Evolutionary conservation across 129 eudicot species (phyloP).

Genomic region (Flaveria robusta): DNA sequence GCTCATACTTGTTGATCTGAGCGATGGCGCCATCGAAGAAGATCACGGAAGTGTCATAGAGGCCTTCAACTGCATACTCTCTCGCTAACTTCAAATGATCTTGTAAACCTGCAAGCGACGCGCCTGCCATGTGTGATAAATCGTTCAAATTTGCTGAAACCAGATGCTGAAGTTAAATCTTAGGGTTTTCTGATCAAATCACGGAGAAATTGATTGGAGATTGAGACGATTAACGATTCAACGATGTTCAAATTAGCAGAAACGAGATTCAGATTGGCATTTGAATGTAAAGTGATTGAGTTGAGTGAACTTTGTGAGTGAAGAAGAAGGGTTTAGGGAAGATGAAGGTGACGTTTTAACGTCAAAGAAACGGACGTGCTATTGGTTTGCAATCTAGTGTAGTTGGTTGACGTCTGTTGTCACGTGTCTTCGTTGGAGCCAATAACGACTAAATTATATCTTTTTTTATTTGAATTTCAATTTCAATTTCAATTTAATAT

Average conservation of each 20-base stretch:
- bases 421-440: constrained; percentile 22
- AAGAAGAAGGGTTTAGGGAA: constrained; percentile 16
- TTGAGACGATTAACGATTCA: background rate
- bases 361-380: constrained; percentile 24
- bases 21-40: constrained; percentile 98
- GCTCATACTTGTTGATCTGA: constrained; percentile 85
- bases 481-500: no score
- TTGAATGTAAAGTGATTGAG: constrained; percentile 6
- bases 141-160: background rate
- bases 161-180: background rate
- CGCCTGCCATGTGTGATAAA: constrained; percentile 37
- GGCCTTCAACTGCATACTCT: constrained; percentile 94
- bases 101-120: constrained; percentile 77
- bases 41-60: constrained; percentile 91
- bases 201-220: background rate
- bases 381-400: constrained; percentile 1
- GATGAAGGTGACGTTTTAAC: constrained; percentile 53
- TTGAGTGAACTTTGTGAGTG: constrained; percentile 6
- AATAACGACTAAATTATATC: background rate
- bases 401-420: constrained; percentile 22
- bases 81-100: constrained; percentile 94
- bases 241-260: constrained; percentile 17
- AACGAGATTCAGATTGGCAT: constrained; percentile 6
- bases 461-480: no score
- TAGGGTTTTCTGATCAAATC: constrained; percentile 30